Base-by-base conservation (phyloP, 2,329 filamentous ascomycete species). In the Claviceps sorghi region DNA sequence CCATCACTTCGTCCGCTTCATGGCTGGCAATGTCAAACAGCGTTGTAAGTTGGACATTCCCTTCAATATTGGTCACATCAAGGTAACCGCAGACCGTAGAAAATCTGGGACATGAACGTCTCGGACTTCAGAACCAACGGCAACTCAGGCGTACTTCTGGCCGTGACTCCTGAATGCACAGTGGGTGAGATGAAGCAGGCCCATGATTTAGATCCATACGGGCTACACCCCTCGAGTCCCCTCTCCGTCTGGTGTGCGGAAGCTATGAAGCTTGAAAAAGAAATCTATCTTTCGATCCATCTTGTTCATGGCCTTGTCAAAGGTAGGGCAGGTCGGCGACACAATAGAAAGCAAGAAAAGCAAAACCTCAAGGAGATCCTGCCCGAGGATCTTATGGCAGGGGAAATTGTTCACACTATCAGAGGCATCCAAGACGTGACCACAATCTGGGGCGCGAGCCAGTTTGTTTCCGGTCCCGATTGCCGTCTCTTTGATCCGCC, bases 101-200 rank as follows among this genome's bases (percentile, higher is more conserved):
- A 61, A 15, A 52, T 65, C 1, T 66, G 58, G 54, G 59, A 68
- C 17, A 60, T 62, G 29, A 47, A 54, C 1, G 55, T 56, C 0
- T 55, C 57, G 0, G 47, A 44, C 0, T 61, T 62, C 8, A 52
- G 52, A 2, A 52, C 53, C 4, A 17, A 54, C 0, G 60, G 62
- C 0, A 53, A 53, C 0, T 62, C 62, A 0, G 49, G 49, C 1
- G 58, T 65, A 1, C 58, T 68, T 26, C 34, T 66, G 5, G 60
- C 56, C 3, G 48, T 60, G 1, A 53, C 57, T 5, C 64, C 64
- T 1, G 58, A 62, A 13, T 62, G 59, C 46, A 61, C 59, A 1
- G 50, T 61, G 10, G 51, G 48, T 2, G 58, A 62, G 7, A 52
- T 62, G 17, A 48, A 51, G 17, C 26, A 49, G 19, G 49, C 48